These are phyloP conservation scores for Deinandra increscens DNA, from an alignment of 129 eudicot species.

Conservation along the genomic window DNA sequence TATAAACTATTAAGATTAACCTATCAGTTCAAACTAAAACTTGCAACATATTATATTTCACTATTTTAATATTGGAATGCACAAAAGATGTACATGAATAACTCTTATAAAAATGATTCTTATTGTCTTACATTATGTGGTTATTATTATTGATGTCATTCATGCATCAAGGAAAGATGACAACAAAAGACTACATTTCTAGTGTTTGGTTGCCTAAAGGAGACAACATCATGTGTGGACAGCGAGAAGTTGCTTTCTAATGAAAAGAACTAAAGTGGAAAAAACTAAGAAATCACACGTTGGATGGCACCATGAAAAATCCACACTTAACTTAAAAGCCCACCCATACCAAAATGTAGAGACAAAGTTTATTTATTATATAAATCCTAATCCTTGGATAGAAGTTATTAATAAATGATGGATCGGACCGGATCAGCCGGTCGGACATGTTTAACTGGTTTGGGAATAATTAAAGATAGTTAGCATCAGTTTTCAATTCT, in stretches of 20 bases:
- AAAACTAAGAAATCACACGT: conserved; percentile 36
- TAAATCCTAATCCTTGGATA: no score
- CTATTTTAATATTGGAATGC: neutral
- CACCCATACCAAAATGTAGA: conserved; percentile 17
- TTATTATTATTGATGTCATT: neutral
- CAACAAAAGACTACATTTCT: conserved; percentile 19
- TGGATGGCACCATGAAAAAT: conserved; percentile 37
- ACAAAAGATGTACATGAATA: no score
- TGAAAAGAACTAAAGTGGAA: conserved; percentile 39
- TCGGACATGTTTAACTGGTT: no score
- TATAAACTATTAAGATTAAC: no score
- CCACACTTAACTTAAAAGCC: conserved; percentile 28
- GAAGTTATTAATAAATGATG: no score
- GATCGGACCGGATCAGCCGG: no score
- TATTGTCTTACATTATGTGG: neutral
- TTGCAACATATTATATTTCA: neutral
- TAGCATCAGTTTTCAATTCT: no score
- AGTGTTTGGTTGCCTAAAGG: conserved; percentile 32
- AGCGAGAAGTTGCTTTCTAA: conserved; percentile 35
- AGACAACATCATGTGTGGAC: conserved; percentile 40
- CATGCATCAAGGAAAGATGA: conserved; percentile 25
- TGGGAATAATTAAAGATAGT: no score
- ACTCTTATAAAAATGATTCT: neutral
- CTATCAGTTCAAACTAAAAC: no score
- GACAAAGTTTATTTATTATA: neutral